A percentile compares a stretch with the other conserved stretches of the same genome.
These are phyloP conservation scores for Cyclanthera cordifolia DNA, from an alignment of 306 rosid genomes.

Conservation along the genomic window DNA sequence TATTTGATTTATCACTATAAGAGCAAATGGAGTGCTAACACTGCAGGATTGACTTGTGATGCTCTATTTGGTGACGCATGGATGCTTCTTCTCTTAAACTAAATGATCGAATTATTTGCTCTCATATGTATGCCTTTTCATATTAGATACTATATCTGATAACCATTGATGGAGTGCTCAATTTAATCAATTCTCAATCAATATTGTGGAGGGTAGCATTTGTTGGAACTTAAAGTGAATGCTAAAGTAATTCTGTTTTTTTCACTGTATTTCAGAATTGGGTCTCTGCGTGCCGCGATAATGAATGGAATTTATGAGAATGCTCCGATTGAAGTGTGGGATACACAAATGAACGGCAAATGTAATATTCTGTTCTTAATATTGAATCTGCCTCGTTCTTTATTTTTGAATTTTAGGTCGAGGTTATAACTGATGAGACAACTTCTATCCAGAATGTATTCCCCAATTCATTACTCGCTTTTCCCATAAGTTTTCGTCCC, in stretches of 20 bases:
- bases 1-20: background rate
- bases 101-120: background rate
- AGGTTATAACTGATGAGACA: background rate
- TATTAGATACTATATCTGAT: background rate
- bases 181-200: background rate
- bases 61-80: background rate
- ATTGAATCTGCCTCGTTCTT: background rate
- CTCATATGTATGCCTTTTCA: background rate
- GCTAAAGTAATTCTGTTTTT: background rate
- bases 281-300: conserved; percentile 72
- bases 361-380: conserved; percentile 12
- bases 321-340: conserved; percentile 18
- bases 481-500: background rate
- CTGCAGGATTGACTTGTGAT: background rate
- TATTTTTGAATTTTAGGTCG: background rate
- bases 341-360: background rate
- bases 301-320: conserved; percentile 21
- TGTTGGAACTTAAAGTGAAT: conserved; percentile 11
- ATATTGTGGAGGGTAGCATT: background rate
- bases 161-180: background rate
- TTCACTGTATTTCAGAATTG: conserved; percentile 38
- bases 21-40: background rate
- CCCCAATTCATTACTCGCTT: background rate
- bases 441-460: background rate
- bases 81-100: background rate